Evolutionary conservation across 495 filamentous ascomycete genomes (phyloP).

Genomic region (Glarea lozoyensis): DNA sequence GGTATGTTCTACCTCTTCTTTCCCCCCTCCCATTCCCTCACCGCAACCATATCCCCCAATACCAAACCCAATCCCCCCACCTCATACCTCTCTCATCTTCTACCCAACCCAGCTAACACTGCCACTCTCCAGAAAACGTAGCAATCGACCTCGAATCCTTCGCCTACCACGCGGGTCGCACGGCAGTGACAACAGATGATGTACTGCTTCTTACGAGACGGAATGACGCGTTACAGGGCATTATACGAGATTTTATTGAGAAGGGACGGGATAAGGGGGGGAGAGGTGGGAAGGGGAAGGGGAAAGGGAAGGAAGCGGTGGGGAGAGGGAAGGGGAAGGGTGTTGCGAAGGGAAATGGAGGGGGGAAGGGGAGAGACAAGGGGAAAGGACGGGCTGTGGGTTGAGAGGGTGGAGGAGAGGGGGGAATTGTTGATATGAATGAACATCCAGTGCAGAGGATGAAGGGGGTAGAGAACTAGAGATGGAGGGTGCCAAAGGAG

Average conservation of each 20-base stretch:
- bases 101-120: constrained; percentile 5
- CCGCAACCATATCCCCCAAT: too few relatives aligned
- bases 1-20: constrained; percentile 54
- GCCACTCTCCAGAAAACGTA: constrained; percentile 45
- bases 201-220: constrained; percentile 78
- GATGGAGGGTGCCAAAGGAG: neutral
- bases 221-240: constrained; percentile 72
- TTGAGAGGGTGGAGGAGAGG: neutral
- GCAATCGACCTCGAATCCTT: constrained; percentile 74
- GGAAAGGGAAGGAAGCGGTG: constrained; percentile 8
- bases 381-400: neutral
- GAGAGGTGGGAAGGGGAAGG: constrained; percentile 7
- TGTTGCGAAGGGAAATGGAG: too few relatives aligned
- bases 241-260: constrained; percentile 61
- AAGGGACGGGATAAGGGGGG: constrained; percentile 27
- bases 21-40: too few relatives aligned
- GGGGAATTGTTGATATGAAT: neutral
- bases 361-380: too few relatives aligned
- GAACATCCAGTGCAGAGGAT: neutral
- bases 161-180: constrained; percentile 78
- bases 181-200: constrained; percentile 72
- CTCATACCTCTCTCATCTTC: neutral
- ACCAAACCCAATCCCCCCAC: too few relatives aligned
- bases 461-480: neutral
- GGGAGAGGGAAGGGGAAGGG: too few relatives aligned